phyloP scores from a whole-genome alignment of 495 filamentous ascomycete genomes.

The Trichoderma virens region DNA sequence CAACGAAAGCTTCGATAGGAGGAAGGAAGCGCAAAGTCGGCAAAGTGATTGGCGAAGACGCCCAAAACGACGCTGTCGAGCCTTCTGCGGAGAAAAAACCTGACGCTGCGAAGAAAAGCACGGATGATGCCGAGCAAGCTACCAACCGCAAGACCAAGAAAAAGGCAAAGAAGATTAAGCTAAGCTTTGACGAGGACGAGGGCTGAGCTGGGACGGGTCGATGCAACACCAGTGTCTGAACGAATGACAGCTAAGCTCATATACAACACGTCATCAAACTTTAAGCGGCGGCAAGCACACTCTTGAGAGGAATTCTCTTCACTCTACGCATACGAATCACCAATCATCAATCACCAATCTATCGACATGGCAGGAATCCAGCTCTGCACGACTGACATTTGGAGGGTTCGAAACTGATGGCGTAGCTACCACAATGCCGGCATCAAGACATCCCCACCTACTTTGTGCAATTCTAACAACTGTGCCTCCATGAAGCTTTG shows the following conservation, averaged over 20 bases:
- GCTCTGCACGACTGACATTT: not conserved
- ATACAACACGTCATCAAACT: too few relatives aligned
- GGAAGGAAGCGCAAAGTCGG: slow-evolving; percentile 44
- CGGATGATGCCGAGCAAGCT: slow-evolving; percentile 13
- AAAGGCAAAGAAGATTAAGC: slow-evolving; percentile 51
- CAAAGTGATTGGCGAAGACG: slow-evolving; percentile 35
- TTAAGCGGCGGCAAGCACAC: too few relatives aligned
- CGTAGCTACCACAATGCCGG: not conserved
- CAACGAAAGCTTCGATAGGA: slow-evolving; percentile 32
- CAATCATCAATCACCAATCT: not conserved
- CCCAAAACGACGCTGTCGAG: slow-evolving; percentile 18
- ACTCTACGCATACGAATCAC: not conserved
- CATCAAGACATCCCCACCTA: not conserved
- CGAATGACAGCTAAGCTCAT: not conserved
- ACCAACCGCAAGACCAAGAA: slow-evolving; percentile 28
- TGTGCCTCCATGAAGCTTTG: not conserved
- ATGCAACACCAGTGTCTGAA: not conserved
- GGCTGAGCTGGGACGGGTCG: slow-evolving; percentile 14
- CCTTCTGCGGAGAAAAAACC: slow-evolving; percentile 14
- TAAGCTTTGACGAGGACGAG: slow-evolving; percentile 50
- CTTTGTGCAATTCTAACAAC: too few relatives aligned
- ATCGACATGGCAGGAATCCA: not conserved
- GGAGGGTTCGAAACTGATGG: not conserved
- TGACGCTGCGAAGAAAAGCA: slow-evolving; percentile 10
- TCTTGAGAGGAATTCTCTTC: not conserved